phyloP scores from a whole-genome alignment of 129 eudicot genomes.

The Mikania micrantha region DNA sequence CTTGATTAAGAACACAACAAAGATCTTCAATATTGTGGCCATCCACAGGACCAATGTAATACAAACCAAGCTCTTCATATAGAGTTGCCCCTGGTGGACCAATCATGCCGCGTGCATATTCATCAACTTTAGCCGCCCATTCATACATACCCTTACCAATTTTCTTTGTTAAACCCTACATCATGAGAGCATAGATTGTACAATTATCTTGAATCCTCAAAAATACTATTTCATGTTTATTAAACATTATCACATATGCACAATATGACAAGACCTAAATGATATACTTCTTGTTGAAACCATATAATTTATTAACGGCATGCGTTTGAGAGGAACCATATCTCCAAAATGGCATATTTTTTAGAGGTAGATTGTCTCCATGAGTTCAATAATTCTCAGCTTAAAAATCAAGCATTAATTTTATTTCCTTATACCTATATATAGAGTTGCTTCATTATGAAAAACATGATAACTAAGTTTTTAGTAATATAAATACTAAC shows the following conservation, averaged over 20 bases:
- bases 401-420: background rate
- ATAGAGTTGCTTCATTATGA: background rate
- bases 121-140: slow-evolving; percentile 97
- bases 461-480: background rate
- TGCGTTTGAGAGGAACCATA: background rate
- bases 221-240: background rate
- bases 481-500: background rate
- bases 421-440: background rate
- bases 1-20: slow-evolving; percentile 72
- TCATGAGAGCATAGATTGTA: slow-evolving; percentile 6
- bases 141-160: slow-evolving; percentile 84
- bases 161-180: slow-evolving; percentile 72
- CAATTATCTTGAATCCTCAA: background rate
- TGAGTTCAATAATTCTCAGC: background rate
- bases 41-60: slow-evolving; percentile 95
- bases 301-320: background rate
- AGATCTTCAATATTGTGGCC: slow-evolving; percentile 93
- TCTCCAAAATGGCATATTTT: background rate
- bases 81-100: slow-evolving; percentile 95
- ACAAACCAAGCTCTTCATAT: slow-evolving; percentile 89
- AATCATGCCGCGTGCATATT: slow-evolving; percentile 88
- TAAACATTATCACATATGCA: slow-evolving; percentile 12
- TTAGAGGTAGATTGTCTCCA: background rate
- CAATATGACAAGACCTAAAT: background rate
- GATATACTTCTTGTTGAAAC: background rate